phyloP scores from a whole-genome alignment of 2,329 filamentous ascomycete genomes.

The Aureobasidium sp. region DNA sequence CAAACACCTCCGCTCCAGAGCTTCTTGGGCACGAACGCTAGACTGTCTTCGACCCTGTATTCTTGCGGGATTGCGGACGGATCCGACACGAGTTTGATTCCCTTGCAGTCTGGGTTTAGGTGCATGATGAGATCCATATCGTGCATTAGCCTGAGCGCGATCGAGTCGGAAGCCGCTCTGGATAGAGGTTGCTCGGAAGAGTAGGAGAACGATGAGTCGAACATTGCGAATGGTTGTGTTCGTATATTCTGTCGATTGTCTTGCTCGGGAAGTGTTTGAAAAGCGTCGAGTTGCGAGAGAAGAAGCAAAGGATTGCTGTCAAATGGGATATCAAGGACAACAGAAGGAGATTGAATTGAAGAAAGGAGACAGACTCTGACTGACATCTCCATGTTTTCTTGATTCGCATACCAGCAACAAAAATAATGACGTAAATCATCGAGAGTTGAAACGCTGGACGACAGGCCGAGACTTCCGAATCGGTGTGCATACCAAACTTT shows the following conservation, averaged over 20 bases:
- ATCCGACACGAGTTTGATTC: constrained; percentile 15
- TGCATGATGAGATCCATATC: constrained; percentile 27
- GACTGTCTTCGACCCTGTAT: constrained; percentile 29
- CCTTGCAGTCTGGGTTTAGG: constrained; percentile 26
- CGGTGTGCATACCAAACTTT: not conserved
- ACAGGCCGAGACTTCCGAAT: constrained; percentile 1
- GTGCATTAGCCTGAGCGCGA: constrained; percentile 24
- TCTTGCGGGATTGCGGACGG: constrained; percentile 7
- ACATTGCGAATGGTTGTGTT: constrained; percentile 19
- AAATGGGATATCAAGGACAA: not conserved
- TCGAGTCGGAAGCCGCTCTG: constrained; percentile 20
- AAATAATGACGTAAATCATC: constrained; percentile 6
- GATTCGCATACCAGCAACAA: not conserved
- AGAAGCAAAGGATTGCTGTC: not conserved
- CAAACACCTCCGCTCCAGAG: constrained; percentile 27
- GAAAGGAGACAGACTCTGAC: not conserved
- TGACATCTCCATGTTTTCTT: not conserved
- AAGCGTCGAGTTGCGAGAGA: not conserved
- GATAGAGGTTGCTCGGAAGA: constrained; percentile 24
- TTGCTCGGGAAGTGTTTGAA: not conserved
- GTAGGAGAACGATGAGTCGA: constrained; percentile 27
- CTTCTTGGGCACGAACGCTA: constrained; percentile 28
- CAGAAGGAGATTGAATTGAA: not conserved
- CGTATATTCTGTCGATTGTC: not conserved
- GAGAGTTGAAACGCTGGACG: not conserved